Percentiles rank a stretch among this genome's conserved stretches.
These are phyloP conservation scores for Lachancea quebecensis DNA, from an alignment of 805 yeast species.

Conservation along the genomic window DNA sequence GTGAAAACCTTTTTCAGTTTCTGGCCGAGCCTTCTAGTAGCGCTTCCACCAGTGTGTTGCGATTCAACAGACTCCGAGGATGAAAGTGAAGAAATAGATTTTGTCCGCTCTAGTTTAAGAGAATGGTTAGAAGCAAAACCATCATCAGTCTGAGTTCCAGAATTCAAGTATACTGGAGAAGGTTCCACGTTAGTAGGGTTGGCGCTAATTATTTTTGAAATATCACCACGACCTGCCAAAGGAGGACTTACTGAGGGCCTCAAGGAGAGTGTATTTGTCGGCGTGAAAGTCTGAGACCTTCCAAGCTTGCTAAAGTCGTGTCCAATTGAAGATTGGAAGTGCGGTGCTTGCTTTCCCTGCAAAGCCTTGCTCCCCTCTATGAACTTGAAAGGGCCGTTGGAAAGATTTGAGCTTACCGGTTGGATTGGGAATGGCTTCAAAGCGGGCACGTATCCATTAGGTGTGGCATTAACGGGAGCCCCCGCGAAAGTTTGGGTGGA, in stretches of 20 bases:
- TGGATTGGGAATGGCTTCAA: not conserved
- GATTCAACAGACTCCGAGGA: slow-evolving; percentile 8
- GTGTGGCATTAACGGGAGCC: not conserved
- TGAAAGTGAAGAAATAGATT: slow-evolving; percentile 1
- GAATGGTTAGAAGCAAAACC: not conserved
- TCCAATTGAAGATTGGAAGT: not conserved
- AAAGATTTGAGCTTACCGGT: not conserved
- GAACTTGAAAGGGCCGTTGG: slow-evolving; percentile 1
- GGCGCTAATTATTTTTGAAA: slow-evolving; percentile 7
- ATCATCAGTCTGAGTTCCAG: slow-evolving; percentile 6
- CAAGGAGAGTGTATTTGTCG: not conserved
- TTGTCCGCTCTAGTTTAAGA: not conserved
- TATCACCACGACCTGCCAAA: slow-evolving; percentile 5
- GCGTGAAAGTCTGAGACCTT: not conserved
- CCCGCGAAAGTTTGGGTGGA: not conserved
- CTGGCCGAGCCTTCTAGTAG: slow-evolving; percentile 13
- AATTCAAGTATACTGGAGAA: slow-evolving; percentile 7
- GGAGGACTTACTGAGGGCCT: slow-evolving; percentile 5
- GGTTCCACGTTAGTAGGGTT: slow-evolving; percentile 5
- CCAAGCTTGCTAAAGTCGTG: not conserved
- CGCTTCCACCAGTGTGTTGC: slow-evolving; percentile 17
- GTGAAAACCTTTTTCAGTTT: slow-evolving; percentile 18
- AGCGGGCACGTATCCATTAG: not conserved
- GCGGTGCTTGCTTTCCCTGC: not conserved
- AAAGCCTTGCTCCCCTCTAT: not conserved